Base-by-base conservation (phyloP, 129 eudicot genomes). In the Escallonia herrerae region DNA sequence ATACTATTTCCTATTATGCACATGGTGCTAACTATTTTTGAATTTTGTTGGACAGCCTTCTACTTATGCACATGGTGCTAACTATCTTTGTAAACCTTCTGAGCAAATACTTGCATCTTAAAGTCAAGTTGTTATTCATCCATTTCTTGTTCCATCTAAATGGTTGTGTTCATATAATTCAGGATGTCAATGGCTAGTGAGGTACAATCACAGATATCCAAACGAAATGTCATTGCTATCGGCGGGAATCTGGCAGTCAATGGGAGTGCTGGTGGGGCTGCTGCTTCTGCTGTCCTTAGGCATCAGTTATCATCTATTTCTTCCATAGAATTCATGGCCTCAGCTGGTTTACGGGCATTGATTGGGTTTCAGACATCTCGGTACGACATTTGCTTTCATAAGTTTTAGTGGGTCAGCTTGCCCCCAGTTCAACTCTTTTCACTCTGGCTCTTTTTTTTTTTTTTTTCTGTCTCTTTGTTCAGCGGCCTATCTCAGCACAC, bases 181-280 rank as follows among this genome's bases (percentile, higher is more conserved):
- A 93, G 99, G 64, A 93, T 93, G 96, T 85, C 87, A 37, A 93
- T 89, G 95, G 69, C 79, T 58, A 93, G 91, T 76, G 95, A 93
- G 79, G 87, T 86, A 60, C 96, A 89, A 60, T 93, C 99, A 48
- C 84, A 83, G 65, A 47, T 93, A 70, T 89, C 96, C 41, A 89
- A 93, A 72, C 74, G 76, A 74, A 78, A 65, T 65, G 79, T 74
- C 40, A 72, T 93, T 74, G 84, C 89, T 41, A 7, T 89, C 74
- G 99, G 96, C 37, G 99, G 99, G 65, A 89, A 91, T 56, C 77
- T 93, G 65, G 95, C 90, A n/a, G 99, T 89, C 40, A 76, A 76
- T 62, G 91, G 87, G 56, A 73, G 65, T 39, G 73, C 87, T 13
- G 99, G 99, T 8, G 86, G 82, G 63, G 96, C 95, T 65, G 90